Percentiles rank a stretch among this genome's conserved stretches.
Conservation (phyloP, 2,329 filamentous ascomycete genomes). For the Neopestalotiopsis sp. region DNA sequence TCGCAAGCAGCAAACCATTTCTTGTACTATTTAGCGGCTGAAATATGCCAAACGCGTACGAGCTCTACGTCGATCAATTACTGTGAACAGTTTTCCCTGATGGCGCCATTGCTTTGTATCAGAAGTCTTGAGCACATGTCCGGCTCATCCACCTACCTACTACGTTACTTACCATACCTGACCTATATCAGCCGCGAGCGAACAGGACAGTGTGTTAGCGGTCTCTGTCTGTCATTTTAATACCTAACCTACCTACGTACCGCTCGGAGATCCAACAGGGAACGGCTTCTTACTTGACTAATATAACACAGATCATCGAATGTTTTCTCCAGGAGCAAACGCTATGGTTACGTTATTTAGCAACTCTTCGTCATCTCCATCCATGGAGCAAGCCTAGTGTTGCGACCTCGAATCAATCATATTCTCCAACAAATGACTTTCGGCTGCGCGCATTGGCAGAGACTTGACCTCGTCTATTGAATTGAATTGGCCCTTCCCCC, state of each 20-base stretch:
- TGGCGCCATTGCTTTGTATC: neutral
- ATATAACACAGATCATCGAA: neutral
- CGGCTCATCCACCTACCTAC: neutral
- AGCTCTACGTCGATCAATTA: neutral
- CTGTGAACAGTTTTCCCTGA: neutral
- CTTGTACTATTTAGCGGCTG: neutral
- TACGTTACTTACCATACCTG: neutral
- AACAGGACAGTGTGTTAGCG: no score
- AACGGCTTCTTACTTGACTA: neutral
- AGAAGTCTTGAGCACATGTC: neutral
- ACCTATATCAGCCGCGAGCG: neutral
- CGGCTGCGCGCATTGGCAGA: neutral
- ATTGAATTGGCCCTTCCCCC: neutral
- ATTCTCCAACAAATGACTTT: neutral
- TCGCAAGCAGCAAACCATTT: neutral
- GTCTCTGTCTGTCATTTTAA: no score
- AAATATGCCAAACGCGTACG: neutral
- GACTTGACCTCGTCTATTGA: neutral
- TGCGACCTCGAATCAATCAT: neutral
- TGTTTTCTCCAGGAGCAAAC: neutral
- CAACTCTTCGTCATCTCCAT: neutral
- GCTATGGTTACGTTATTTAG: neutral
- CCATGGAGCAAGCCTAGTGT: neutral
- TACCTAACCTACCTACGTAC: no score
- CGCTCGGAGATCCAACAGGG: no score